Conservation (phyloP, 2,329 filamentous ascomycete genomes). For the Trichophyton mentagrophytes region DNA sequence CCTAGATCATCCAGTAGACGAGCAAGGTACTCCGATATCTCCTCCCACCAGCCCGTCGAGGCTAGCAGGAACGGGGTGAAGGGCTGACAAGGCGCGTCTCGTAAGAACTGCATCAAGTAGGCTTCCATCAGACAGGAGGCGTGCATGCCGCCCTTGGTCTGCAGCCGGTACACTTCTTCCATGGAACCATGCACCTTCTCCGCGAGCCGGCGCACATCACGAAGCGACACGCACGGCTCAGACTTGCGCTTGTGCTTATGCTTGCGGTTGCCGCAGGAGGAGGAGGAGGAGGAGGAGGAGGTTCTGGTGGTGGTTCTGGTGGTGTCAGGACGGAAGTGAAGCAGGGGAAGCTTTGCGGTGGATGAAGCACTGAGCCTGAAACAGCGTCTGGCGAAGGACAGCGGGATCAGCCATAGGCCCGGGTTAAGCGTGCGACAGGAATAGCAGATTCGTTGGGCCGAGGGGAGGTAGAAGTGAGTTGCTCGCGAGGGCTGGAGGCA, state of each 20-base stretch:
- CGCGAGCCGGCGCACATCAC: not conserved
- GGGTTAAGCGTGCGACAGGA: constrained; percentile 16
- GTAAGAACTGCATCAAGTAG: not conserved
- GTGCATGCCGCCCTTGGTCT: not conserved
- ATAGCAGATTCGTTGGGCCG: constrained; percentile 23
- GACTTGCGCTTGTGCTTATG: too few relatives aligned
- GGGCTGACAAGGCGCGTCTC: not conserved
- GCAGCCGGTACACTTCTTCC: not conserved
- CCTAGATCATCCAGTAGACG: not conserved
- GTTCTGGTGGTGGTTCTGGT: too few relatives aligned
- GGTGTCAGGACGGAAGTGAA: not conserved
- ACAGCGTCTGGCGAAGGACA: not conserved
- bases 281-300: too few relatives aligned
- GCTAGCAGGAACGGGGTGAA: not conserved
- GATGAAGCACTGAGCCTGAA: not conserved
- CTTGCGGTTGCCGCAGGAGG: too few relatives aligned
- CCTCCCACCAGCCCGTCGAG: not conserved
- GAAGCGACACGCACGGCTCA: not conserved
- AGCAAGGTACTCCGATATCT: not conserved
- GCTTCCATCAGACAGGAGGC: not conserved
- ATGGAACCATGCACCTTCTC: not conserved
- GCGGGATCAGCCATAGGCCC: not conserved
- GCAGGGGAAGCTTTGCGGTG: not conserved
- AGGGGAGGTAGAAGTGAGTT: constrained; percentile 21
- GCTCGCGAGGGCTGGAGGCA: constrained; percentile 14